A percentile compares a stretch with the other conserved stretches of the same genome.
phyloP scores from a whole-genome alignment of 352 stramenopile genomes.

The Globisporangium alternatum region DNA sequence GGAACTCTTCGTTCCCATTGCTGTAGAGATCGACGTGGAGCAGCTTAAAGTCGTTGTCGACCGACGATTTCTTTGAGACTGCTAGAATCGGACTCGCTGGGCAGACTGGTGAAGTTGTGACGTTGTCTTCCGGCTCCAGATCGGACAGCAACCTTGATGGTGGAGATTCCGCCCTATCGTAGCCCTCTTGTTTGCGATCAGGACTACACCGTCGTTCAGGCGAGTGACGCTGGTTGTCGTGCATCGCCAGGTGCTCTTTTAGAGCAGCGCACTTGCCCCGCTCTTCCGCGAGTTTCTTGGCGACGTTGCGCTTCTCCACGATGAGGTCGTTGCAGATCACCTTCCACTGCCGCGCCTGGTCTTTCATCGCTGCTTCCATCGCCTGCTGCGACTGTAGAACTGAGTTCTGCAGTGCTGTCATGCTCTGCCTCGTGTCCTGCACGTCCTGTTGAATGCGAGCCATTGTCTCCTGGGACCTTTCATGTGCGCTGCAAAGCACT shows the following conservation, averaged over 20 bases:
- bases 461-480: conserved; percentile 23
- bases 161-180: no score
- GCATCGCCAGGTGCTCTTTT: conserved; percentile 33
- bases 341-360: conserved; percentile 41
- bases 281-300: conserved; percentile 42
- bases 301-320: conserved; percentile 37
- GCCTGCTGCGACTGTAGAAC: conserved; percentile 23
- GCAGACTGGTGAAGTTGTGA: neutral
- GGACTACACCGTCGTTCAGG: neutral
- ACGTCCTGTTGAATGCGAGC: conserved; percentile 31
- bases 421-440: conserved; percentile 18
- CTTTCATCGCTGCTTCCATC: conserved; percentile 35
- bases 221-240: conserved; percentile 6
- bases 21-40: neutral
- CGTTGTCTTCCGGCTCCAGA: neutral
- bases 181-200: neutral
- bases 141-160: neutral
- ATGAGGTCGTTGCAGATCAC: conserved; percentile 43
- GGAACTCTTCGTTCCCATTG: neutral
- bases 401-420: conserved; percentile 23
- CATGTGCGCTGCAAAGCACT: conserved; percentile 20
- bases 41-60: neutral
- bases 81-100: neutral
- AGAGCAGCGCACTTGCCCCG: conserved; percentile 40
- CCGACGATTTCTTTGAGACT: neutral